These are phyloP conservation scores for Corymbia citriodora DNA, from an alignment of 441 rosid species.

Conservation along the genomic window DNA sequence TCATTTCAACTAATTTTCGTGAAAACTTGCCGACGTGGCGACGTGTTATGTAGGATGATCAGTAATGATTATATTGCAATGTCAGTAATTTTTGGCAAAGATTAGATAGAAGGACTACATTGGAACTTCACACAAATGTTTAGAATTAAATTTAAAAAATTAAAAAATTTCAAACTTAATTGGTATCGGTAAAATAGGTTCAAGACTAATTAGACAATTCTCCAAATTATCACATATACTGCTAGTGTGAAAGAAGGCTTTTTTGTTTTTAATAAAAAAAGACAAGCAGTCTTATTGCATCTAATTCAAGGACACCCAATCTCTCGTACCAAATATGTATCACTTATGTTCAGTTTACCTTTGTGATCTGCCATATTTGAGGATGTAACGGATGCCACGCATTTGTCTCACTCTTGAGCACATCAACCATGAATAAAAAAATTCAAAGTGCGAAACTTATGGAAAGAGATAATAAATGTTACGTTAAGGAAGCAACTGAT, in stretches of 20 bases:
- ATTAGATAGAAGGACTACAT: rapidly evolving
- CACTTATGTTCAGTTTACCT: not conserved
- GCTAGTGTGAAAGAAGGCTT: not conserved
- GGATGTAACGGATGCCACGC: not conserved
- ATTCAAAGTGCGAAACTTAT: not conserved
- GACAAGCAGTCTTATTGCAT: not conserved
- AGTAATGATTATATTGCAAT: not conserved
- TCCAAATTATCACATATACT: not conserved
- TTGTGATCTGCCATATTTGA: not conserved
- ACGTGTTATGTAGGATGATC: no score
- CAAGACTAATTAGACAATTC: not conserved
- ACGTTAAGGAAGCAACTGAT: not conserved
- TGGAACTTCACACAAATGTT: not conserved
- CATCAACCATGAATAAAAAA: not conserved
- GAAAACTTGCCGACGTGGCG: rapidly evolving
- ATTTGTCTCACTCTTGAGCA: not conserved
- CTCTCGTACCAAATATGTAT: not conserved
- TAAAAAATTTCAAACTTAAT: not conserved
- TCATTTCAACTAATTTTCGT: rapidly evolving
- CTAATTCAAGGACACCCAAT: not conserved
- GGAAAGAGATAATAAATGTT: not conserved
- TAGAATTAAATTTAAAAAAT: not conserved
- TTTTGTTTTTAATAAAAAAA: not conserved
- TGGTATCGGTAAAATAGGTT: not conserved
- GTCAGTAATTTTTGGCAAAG: not conserved